phyloP scores from a whole-genome alignment of 257 asterid genomes.

The Perilla frutescens region DNA sequence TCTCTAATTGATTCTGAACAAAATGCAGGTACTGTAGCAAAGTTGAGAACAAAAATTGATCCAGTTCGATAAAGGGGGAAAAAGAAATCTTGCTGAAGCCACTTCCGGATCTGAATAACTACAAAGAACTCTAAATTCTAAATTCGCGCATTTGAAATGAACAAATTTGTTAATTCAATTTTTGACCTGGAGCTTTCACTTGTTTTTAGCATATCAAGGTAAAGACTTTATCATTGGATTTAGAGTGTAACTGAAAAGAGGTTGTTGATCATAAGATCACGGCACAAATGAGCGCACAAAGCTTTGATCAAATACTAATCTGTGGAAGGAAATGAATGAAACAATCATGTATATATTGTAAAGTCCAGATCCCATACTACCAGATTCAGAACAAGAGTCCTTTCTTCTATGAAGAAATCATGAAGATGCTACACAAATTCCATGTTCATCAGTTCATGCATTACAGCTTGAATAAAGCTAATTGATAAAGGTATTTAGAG shows the following conservation, averaged over 20 bases:
- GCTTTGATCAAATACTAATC: neutral
- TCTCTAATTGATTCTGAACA: neutral
- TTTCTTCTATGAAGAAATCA: neutral
- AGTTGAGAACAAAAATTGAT: neutral
- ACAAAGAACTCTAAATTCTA: neutral
- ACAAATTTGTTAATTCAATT: neutral
- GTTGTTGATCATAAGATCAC: neutral
- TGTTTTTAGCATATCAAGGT: too few species aligned
- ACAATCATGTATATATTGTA: neutral
- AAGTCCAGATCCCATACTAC: neutral
- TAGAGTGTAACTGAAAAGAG: neutral
- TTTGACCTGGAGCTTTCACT: neutral
- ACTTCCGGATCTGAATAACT: slow-evolving; percentile 2
- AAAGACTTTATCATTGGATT: neutral
- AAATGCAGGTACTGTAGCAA: neutral
- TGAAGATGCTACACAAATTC: slow-evolving; percentile 4
- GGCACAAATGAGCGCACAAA: neutral
- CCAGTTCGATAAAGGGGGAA: neutral
- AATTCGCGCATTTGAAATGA: neutral
- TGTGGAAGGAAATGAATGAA: neutral
- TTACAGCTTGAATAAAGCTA: neutral
- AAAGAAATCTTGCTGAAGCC: neutral
- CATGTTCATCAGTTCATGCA: neutral
- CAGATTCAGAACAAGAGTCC: slow-evolving; percentile 12
- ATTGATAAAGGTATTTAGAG: too few species aligned